These are phyloP conservation scores for Talaromyces sp. DNA, from an alignment of 2,329 filamentous ascomycete genomes.

Conservation along the genomic window DNA sequence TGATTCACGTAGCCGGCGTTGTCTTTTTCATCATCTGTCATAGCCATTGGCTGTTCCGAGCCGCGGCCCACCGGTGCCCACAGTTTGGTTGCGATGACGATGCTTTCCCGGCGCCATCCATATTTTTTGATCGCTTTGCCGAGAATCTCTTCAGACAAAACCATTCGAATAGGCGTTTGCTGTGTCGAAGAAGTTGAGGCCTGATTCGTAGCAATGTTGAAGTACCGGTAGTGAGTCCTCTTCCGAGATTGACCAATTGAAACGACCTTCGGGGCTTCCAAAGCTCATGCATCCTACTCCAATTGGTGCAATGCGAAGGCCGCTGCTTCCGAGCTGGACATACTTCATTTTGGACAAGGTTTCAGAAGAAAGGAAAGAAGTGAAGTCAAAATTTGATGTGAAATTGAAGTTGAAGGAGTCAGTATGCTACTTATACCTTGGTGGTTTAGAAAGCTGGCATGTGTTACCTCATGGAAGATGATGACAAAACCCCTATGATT, in stretches of 20 bases:
- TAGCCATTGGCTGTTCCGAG: constrained; percentile 35
- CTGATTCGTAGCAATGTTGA: constrained; percentile 30
- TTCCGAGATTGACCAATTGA: constrained; percentile 28
- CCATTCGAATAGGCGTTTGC: constrained; percentile 59
- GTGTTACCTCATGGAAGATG: no score
- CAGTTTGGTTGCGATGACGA: constrained; percentile 63
- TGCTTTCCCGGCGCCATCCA: constrained; percentile 58
- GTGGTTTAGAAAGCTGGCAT: no score
- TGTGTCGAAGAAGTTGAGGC: constrained; percentile 37
- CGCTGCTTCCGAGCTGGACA: constrained; percentile 28
- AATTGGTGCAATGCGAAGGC: constrained; percentile 29
- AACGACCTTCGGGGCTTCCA: constrained; percentile 21
- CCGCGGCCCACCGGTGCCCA: constrained; percentile 43
- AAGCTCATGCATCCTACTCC: constrained; percentile 32
- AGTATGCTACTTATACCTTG: no score
- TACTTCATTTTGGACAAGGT: constrained; percentile 22
- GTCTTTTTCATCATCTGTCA: constrained; percentile 44
- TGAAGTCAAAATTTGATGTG: not conserved
- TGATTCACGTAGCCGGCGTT: constrained; percentile 30
- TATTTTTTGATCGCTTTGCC: constrained; percentile 64
- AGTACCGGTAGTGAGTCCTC: constrained; percentile 32
- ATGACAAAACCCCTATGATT: no score
- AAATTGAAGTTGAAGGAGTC: not conserved
- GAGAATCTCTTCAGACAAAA: constrained; percentile 54
- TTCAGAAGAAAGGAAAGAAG: not conserved